Evolutionary conservation across 139 green algal genomes (phyloP).

Genomic region (Desmodesmus armatus): DNA sequence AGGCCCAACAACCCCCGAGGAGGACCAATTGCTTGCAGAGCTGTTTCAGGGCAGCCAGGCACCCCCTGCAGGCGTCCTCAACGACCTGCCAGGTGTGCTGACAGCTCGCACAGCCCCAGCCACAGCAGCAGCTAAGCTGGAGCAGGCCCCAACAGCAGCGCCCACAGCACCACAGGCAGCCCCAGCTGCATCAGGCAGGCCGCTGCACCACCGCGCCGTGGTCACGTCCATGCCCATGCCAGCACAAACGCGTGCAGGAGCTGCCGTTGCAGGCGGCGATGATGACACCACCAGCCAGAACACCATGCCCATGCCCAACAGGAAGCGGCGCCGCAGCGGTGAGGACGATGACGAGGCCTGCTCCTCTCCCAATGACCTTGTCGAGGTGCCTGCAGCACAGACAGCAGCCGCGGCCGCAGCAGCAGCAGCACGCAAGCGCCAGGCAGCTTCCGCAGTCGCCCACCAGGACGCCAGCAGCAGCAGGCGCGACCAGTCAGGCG

Average conservation of each 20-base stretch:
- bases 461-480: neutral
- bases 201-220: slow-evolving; percentile 3
- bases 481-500: neutral
- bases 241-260: neutral
- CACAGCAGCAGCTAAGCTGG: neutral
- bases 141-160: neutral
- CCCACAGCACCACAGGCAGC: neutral
- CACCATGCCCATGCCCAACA: slow-evolving; percentile 46
- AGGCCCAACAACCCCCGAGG: too few relatives aligned
- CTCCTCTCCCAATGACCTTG: slow-evolving; percentile 44
- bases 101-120: neutral
- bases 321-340: slow-evolving; percentile 10
- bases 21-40: neutral
- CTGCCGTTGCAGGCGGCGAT: slow-evolving; percentile 1
- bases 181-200: neutral
- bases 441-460: neutral
- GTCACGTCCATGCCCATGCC: slow-evolving; percentile 23
- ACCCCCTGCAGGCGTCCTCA: neutral
- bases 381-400: slow-evolving; percentile 20
- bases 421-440: slow-evolving; percentile 1
- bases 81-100: slow-evolving; percentile 16
- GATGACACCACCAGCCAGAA: slow-evolving; percentile 33
- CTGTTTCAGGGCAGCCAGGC: neutral
- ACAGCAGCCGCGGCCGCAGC: slow-evolving; percentile 12
- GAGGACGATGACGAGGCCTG: slow-evolving; percentile 39